Evolutionary conservation across 345 rosid species (phyloP), one percentile per base, ranked within the genome.

Genomic region (Populus davidiana): DNA sequence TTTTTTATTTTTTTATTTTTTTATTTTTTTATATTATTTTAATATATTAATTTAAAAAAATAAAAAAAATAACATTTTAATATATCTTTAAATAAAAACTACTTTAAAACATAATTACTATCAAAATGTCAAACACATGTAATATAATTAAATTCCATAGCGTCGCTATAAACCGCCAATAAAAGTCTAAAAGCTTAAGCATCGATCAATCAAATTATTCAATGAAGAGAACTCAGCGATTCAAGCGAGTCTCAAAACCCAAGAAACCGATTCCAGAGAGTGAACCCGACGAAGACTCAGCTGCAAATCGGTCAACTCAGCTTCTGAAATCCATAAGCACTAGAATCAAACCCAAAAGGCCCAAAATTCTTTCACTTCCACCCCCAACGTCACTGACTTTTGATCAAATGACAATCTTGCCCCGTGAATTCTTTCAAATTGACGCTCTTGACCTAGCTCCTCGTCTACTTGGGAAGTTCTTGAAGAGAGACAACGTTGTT

Each of bases 361-460:
- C 74, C 39, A n/a, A 35, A 61, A 50, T 62, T 68, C 54, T 49
- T 31, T 73, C 80, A 38, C 43, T 65, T 31, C 79, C 84, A 52
- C 20, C 49, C 5, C 69, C 75, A 20, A 71, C 18, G 62, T 12
- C 72, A 41, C 1, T 17, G 11, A 62, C 81, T 64, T 36, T 79
- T 21, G 88, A 52, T 21, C 78, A 83, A 49, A 81, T 75, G 80
- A 79, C 81, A 72, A 79, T 92, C 23, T 77, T 95, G 78, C 81
- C 94, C 10, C 90, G 71, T n/a, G 85, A 85, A 49, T 95, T 91
- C 88, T 95, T 88, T 77, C 94, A 89, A 65, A 75, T 93, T 18
- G 98, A 95, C 78, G 93, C 98, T 16, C 91, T 95, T 76, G 91
- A 91, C 73, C 94, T 95, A 20, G 99, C 98, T 69, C 97, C 96